Evolutionary conservation across 192 early-diverging fungal genomes (phyloP), one percentile per base, ranked within the genome.

Genomic region (Pecoramyces ruminantium): DNA sequence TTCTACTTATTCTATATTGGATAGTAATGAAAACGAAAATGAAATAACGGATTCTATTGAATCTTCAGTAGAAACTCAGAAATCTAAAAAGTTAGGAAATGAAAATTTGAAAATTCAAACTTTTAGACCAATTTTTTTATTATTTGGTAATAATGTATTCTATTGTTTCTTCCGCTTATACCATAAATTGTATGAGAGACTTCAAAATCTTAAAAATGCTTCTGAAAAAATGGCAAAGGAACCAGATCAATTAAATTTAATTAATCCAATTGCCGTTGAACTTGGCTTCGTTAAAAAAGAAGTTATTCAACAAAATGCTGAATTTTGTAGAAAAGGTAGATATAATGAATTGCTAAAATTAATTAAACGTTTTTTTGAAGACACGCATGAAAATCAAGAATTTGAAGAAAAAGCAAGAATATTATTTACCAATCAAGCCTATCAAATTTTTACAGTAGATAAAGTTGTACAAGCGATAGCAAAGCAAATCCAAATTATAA

Each of bases 141-240:
- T 98, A 83, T 99, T 95, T 85, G 92, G 92, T 30, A 99, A 98
- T 83, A 93, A 86, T 78, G 87, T 82, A 27, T 93, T 96, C 82
- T 99, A 97, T 82, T 90, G 92, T 79, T 96, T 99, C 79, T 89
- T 99, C 84, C 86, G 97, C 38, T 88, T 95, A 77, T 96, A 89
- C 79, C 92, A 95, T 67, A 67, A 67, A n/a, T 21, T 67, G 0
- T 67, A 67, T 11, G 51, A 67, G n/a, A 67, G 51, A 67, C 25
- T 67, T n/a, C n/a, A 9, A 67, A 67, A 67, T 67, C 25, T 67
- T n/a, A 67, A 67, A n/a, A 67, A 11, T n/a, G 21, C 51, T n/a
- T 25, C 51, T 1, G 51, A 67, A n/a, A 18, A 21, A 5, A 67
- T 67, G 51, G 51, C 21, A 0, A 67, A 67, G n/a, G 51, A 67